Base-by-base conservation (phyloP, 805 yeast genomes). In the Kuraishia cidri region DNA sequence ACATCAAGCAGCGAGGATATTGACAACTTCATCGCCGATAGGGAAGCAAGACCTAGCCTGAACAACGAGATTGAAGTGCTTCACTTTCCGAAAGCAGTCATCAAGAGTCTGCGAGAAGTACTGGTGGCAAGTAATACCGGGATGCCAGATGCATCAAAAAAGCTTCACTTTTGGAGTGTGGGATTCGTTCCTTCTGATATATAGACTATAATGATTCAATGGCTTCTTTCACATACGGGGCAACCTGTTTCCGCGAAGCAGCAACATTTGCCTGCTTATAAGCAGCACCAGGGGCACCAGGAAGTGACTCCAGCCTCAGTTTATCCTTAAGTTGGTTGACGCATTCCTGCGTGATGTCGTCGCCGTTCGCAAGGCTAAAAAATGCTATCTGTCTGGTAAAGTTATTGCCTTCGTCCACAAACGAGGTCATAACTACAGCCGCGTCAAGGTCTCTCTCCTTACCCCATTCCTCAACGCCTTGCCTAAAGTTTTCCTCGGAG, bases 241-340 rank as follows among this genome's bases (percentile, higher is more conserved):
- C 95, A 9, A 87, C 84, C 50, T 83, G 94, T 50, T 88, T 88
- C 45, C 97, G 68, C 23, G 92, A 81, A 2, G 90, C 88, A 6
- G 57, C 51, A 10, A 67, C 45, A 38, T 80, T 75, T 4, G 33
- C 39, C 40, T 64, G 66, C 48, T 80, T 81, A 40, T 58, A 48
- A 36, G 55, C 30, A 5, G n/a, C 19, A n/a, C n/a, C n/a, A 6
- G 37, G 24, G 5, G 20, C 26, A 8, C 25, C 30, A 14, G 35
- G 24, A 16, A 36, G 20, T 33, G 32, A 33, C 21, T 34, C 45
- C 12, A 62, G 38, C 14, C 52, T 45, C 26, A 63, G 46, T 5
- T 46, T 50, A 8, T 37, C 40, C 11, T 16, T n/a, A n/a, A n/a
- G n/a, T n/a, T n/a, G n/a, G n/a, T n/a, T n/a, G n/a, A n/a, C n/a